phyloP scores from a whole-genome alignment of 495 filamentous ascomycete genomes.

The Cercophora sp. region DNA sequence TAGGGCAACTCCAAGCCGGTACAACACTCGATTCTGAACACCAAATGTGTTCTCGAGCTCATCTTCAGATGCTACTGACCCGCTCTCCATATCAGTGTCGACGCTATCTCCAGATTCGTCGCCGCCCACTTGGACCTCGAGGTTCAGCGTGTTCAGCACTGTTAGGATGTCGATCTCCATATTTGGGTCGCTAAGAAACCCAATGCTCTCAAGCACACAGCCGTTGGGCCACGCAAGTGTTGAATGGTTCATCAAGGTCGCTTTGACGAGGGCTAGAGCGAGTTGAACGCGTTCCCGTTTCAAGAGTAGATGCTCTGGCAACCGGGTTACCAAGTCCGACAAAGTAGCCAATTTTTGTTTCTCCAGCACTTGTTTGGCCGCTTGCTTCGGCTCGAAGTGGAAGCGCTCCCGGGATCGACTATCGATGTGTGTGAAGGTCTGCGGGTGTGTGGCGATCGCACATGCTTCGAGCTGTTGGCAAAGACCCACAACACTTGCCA shows the following conservation, averaged over 20 bases:
- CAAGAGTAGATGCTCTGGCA: neutral
- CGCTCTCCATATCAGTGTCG: conserved; percentile 5
- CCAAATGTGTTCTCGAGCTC: conserved; percentile 7
- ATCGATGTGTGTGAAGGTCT: neutral
- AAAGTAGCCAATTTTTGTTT: neutral
- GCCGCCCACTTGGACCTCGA: conserved; percentile 1
- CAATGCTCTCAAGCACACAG: conserved; percentile 1
- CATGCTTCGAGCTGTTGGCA: conserved; percentile 1
- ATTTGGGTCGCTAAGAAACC: neutral
- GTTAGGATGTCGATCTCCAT: neutral
- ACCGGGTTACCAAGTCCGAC: neutral
- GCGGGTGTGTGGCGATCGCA: neutral
- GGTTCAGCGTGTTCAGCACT: conserved; percentile 4
- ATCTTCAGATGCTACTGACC: conserved; percentile 3
- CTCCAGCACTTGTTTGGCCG: neutral
- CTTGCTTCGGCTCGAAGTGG: conserved; percentile 1
- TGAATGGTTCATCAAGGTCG: conserved; percentile 3
- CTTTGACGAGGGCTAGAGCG: neutral
- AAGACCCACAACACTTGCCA: neutral
- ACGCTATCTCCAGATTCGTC: too few species aligned
- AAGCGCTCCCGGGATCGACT: neutral
- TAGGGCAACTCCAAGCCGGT: conserved; percentile 5
- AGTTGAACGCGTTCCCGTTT: conserved; percentile 4
- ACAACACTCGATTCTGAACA: conserved; percentile 1
- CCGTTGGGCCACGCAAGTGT: conserved; percentile 4